Conservation (phyloP, 1,284 basidiomycete species). For the Melampsora medusae region DNA sequence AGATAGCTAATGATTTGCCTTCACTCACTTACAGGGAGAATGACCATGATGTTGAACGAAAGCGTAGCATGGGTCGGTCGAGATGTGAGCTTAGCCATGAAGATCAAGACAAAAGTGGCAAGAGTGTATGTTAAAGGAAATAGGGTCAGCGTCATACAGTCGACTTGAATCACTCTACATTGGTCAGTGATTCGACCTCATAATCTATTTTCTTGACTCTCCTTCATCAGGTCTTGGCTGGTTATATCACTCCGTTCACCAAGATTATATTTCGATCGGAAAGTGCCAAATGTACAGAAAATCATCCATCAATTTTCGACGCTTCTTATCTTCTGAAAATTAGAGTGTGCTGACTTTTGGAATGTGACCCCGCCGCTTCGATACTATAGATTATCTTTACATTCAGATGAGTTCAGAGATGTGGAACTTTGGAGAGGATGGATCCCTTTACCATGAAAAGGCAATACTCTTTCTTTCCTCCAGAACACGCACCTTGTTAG, state of each 20-base stretch:
- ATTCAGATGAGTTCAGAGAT: conserved; percentile 93
- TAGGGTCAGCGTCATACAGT: conserved; percentile 34
- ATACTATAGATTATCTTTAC: conserved; percentile 65
- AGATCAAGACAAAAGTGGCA: conserved; percentile 40
- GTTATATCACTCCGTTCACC: conserved; percentile 75
- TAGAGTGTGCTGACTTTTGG: neutral
- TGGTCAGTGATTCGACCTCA: conserved; percentile 42
- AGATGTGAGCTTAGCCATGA: conserved; percentile 36
- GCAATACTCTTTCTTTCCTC: conserved; percentile 71
- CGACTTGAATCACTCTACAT: conserved; percentile 35
- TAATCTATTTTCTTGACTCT: conserved; percentile 31
- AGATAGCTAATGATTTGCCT: conserved; percentile 62
- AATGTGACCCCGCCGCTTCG: neutral
- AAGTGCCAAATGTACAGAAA: conserved; percentile 69
- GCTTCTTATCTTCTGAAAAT: neutral
- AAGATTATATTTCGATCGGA: conserved; percentile 86
- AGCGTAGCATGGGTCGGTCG: conserved; percentile 43
- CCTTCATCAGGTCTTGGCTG: conserved; percentile 67
- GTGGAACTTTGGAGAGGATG: conserved; percentile 96
- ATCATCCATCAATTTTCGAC: neutral
- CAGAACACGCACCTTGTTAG: no score
- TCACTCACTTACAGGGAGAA: conserved; percentile 53
- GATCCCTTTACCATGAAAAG: conserved; percentile 93
- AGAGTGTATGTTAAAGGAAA: conserved; percentile 40
- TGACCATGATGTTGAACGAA: conserved; percentile 29